Evolutionary conservation across 1,139 yeast species (phyloP).

Genomic region (Candida tropicalis): DNA sequence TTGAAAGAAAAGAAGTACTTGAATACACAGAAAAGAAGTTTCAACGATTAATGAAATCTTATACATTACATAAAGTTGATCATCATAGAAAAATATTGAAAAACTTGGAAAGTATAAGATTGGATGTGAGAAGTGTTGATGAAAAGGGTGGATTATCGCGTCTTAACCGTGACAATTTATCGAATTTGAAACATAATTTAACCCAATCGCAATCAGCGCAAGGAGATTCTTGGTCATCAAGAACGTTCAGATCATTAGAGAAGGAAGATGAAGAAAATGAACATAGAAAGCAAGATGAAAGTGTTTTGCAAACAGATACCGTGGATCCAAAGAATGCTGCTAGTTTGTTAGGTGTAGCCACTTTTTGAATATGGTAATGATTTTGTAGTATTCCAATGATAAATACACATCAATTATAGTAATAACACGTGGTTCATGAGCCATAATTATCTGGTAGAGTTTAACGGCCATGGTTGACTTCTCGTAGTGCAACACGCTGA

Average conservation of each 20-base stretch:
- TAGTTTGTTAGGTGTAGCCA: conserved; percentile 70
- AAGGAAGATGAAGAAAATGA: conserved; percentile 34
- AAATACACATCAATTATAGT: conserved; percentile 8
- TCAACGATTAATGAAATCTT: conserved; percentile 55
- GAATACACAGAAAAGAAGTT: conserved; percentile 59
- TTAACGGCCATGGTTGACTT: too few relatives aligned
- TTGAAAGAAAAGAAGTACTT: conserved; percentile 64
- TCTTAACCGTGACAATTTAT: conserved; percentile 71
- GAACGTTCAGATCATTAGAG: conserved; percentile 60
- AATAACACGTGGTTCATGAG: too few relatives aligned
- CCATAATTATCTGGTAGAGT: too few relatives aligned
- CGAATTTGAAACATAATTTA: conserved; percentile 47
- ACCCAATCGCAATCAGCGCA: conserved; percentile 51
- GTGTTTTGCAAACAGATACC: conserved; percentile 24
- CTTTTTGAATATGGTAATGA: too few relatives aligned
- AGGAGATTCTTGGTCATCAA: conserved; percentile 67
- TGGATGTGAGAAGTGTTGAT: conserved; percentile 78
- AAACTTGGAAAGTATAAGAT: conserved; percentile 71
- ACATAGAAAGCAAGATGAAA: conserved; percentile 22
- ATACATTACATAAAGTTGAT: conserved; percentile 74
- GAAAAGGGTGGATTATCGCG: conserved; percentile 80
- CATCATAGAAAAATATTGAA: conserved; percentile 82
- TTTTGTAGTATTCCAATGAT: too few relatives aligned
- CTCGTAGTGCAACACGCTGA: too few relatives aligned
- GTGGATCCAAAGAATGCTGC: conserved; percentile 89